Percentiles rank a stretch among this genome's conserved stretches.
Evolutionary conservation across 164 flowering plant species (phyloP).

Genomic region (Stephania japonica): DNA sequence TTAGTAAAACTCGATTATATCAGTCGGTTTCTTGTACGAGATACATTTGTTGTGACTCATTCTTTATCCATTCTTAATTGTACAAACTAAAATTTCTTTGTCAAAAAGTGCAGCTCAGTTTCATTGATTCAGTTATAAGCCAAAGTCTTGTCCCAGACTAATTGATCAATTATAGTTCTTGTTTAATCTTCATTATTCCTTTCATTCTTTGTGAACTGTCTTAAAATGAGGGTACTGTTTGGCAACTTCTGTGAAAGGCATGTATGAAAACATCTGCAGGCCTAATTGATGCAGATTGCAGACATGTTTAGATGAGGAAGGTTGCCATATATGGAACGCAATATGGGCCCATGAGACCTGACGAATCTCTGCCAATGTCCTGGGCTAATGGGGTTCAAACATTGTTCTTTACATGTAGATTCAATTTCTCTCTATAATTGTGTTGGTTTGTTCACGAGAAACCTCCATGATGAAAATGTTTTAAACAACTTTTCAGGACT

Average conservation of each 20-base stretch:
- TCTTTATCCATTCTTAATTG: not conserved
- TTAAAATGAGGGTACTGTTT: not conserved
- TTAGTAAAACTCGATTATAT: not conserved
- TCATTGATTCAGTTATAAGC: not conserved
- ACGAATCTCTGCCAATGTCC: not conserved
- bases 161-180: not conserved
- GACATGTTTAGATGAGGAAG: not conserved
- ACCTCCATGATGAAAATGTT: not conserved
- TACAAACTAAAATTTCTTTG: not conserved
- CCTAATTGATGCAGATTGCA: not conserved
- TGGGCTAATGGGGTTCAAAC: not conserved
- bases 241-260: not conserved
- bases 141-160: not conserved
- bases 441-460: not conserved
- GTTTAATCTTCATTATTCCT: not conserved
- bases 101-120: not conserved
- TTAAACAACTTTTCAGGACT: not conserved
- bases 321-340: not conserved
- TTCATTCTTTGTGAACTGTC: not conserved
- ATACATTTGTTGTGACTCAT: not conserved
- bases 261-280: not conserved
- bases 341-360: not conserved
- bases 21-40: slow-evolving; percentile 1
- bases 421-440: not conserved
- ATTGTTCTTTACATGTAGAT: not conserved